Base-by-base conservation (phyloP, 192 early-diverging fungal genomes). In the Entophlyctis luteolus region DNA sequence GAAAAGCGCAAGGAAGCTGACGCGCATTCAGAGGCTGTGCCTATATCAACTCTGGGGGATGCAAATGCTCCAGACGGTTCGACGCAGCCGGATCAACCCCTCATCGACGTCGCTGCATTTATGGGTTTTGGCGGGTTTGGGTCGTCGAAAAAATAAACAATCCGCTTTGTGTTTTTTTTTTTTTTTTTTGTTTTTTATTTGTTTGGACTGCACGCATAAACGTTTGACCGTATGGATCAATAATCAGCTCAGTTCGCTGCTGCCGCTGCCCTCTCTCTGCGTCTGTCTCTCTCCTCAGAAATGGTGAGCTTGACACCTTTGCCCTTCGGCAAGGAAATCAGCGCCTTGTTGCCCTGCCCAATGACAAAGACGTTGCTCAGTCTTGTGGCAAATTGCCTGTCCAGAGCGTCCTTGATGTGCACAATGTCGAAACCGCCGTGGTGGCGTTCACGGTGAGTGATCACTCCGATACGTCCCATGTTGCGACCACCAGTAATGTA, bases 221-320 rank as follows among this genome's bases (percentile, higher is more conserved):
- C n/a, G n/a, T n/a, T n/a, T n/a, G n/a, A 42, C 39, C 39, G n/a
- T n/a, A 59, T 36, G 32, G 8, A 18, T 38, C 57, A 20, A 36
- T 37, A 36, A 8, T n/a, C 39, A 42, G 10, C 8, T 42, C n/a
- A 42, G 39, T 42, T 42, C 8, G 39, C 36, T 28, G 72, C 56
- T 29, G 76, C 65, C 47, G 68, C 72, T 33, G 75, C 73, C 58
- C 65, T 69, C 73, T 82, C 89, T 68, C 93, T 81, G 70, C 94
- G 87, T 42, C 89, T 78, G 83, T 99, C 96, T 83, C 96, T 91
- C 88, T 99, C 95, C 88, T 99, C 95, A 70, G 95, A 85, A 75
- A 99, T 98, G 77, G 93, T 93, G 72, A 97, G 90, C 91, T 94
- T 71, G 79, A 98, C 81, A 86, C 95, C 95, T 88, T 95, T 96